Conservation (phyloP, 1,284 basidiomycete genomes). For the Ceratobasidium sp. region DNA sequence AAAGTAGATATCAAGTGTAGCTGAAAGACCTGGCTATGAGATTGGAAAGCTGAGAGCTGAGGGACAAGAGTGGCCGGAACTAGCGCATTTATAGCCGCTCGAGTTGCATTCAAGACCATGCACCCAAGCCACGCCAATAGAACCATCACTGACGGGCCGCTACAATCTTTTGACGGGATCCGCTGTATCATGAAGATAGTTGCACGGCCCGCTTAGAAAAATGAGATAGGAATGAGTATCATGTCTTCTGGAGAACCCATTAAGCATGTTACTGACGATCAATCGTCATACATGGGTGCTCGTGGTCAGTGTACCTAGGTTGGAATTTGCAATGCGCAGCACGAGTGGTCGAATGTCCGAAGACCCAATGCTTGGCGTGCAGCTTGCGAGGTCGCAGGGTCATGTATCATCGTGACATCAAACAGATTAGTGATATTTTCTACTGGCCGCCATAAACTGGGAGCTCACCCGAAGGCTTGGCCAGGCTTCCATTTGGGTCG, state of each 20-base stretch:
- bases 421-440: not conserved
- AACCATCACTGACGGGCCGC: not conserved
- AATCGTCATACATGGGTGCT: too few species aligned
- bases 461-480: not conserved
- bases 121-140: not conserved
- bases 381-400: not conserved
- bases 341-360: not conserved
- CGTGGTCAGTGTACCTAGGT: too few species aligned
- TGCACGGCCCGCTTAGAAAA: constrained; percentile 1
- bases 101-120: not conserved
- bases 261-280: too few species aligned
- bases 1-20: not conserved
- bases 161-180: not conserved
- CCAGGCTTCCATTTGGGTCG: too few species aligned
- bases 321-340: too few species aligned
- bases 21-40: not conserved
- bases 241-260: too few species aligned
- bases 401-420: not conserved
- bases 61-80: not conserved
- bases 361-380: not conserved
- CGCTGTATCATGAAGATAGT: not conserved
- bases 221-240: not conserved
- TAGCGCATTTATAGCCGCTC: not conserved
- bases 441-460: not conserved
- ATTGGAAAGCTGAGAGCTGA: constrained; percentile 6